These are phyloP conservation scores for Lodderomyces elongisporus DNA, from an alignment of 1,139 yeast species.

Conservation along the genomic window DNA sequence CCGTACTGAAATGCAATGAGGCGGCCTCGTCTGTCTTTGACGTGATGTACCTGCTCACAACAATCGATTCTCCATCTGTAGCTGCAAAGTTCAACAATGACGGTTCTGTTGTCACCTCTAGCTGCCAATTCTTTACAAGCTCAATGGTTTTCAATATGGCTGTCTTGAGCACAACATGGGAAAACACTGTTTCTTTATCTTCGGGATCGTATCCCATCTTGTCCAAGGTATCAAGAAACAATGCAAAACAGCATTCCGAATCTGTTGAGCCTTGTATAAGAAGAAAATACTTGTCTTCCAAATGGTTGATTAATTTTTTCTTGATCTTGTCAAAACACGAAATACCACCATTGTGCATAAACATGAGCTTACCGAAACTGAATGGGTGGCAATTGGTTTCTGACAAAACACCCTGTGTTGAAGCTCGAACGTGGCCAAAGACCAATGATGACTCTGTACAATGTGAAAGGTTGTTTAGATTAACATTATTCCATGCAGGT, in stretches of 20 bases:
- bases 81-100: constrained; percentile 89
- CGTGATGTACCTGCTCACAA: constrained; percentile 82
- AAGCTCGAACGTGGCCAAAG: constrained; percentile 94
- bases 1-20: constrained; percentile 88
- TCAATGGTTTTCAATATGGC: constrained; percentile 75
- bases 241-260: constrained; percentile 90
- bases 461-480: constrained; percentile 76
- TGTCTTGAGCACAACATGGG: constrained; percentile 55
- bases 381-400: constrained; percentile 97
- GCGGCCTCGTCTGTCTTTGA: constrained; percentile 94
- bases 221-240: constrained; percentile 71
- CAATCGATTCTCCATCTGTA: constrained; percentile 88
- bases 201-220: constrained; percentile 73
- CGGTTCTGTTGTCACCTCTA: constrained; percentile 54
- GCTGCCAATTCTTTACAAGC: constrained; percentile 64
- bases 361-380: constrained; percentile 79
- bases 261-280: constrained; percentile 91
- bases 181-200: constrained; percentile 25
- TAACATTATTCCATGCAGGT: constrained; percentile 96
- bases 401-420: constrained; percentile 88
- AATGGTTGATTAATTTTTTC: constrained; percentile 61
- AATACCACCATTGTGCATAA: constrained; percentile 96
- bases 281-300: constrained; percentile 75
- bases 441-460: constrained; percentile 81
- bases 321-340: constrained; percentile 71